Evolutionary conservation across 495 filamentous ascomycete species (phyloP).

Genomic region (Aspergillus bridgeri): DNA sequence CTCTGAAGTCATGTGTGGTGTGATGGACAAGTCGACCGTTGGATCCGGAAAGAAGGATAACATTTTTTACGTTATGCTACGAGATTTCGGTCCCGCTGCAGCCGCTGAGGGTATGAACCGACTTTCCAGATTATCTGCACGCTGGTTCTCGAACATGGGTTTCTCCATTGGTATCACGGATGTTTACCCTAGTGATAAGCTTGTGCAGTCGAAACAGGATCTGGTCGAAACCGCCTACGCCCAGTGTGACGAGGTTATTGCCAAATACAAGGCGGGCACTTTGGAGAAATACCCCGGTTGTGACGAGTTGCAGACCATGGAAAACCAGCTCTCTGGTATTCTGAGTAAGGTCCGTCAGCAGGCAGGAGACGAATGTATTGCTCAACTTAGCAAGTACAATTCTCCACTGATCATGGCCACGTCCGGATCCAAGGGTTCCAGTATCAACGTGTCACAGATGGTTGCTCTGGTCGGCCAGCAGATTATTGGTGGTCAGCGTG

Average conservation of each 20-base stretch:
- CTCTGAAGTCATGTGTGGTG: slow-evolving; percentile 96
- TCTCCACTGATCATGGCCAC: slow-evolving; percentile 95
- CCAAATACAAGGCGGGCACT: slow-evolving; percentile 69
- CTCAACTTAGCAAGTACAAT: slow-evolving; percentile 85
- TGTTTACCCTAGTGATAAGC: slow-evolving; percentile 71
- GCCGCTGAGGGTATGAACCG: slow-evolving; percentile 93
- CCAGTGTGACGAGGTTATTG: slow-evolving; percentile 81
- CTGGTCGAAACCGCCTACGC: slow-evolving; percentile 77
- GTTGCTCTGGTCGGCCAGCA: slow-evolving; percentile 96
- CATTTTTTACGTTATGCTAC: slow-evolving; percentile 91
- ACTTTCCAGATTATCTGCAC: slow-evolving; percentile 82
- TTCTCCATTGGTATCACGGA: slow-evolving; percentile 97
- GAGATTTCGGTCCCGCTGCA: slow-evolving; percentile 87
- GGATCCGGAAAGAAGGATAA: slow-evolving; percentile 97
- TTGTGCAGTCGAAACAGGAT: slow-evolving; percentile 65
- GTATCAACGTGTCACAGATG: slow-evolving; percentile 99
- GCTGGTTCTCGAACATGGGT: slow-evolving; percentile 83
- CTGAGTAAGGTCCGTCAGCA: slow-evolving; percentile 85
- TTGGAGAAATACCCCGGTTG: slow-evolving; percentile 83
- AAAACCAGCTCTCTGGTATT: slow-evolving; percentile 85
- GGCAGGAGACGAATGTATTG: slow-evolving; percentile 88
- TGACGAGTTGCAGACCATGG: slow-evolving; percentile 86
- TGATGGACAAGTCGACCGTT: slow-evolving; percentile 96
- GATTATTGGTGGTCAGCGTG: slow-evolving; percentile 91
- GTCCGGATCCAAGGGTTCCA: slow-evolving; percentile 91